phyloP scores from a whole-genome alignment of 768 basidiomycete genomes.

The Hemileccinum impolitum region DNA sequence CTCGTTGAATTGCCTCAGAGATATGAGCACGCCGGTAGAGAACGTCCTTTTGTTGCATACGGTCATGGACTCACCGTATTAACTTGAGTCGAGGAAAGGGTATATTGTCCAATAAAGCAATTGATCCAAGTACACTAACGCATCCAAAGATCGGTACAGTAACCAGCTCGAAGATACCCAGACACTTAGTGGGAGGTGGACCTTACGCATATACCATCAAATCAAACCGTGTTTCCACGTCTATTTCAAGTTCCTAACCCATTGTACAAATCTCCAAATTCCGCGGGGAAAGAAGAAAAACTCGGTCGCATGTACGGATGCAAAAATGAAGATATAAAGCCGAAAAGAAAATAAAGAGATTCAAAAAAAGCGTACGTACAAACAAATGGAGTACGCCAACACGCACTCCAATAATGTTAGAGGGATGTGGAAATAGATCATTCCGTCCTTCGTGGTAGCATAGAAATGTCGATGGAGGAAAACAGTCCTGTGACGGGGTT shows the following conservation, averaged over 20 bases:
- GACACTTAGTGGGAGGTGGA: too few species aligned
- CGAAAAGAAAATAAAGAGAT: not conserved
- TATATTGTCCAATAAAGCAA: too few species aligned
- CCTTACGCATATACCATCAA: not conserved
- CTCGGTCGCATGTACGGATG: too few species aligned
- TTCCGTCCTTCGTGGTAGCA: slow-evolving; percentile 16
- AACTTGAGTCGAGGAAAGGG: too few species aligned
- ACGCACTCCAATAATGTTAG: slow-evolving; percentile 27
- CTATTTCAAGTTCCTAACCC: slow-evolving; percentile 8
- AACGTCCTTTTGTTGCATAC: too few species aligned
- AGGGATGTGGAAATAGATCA: slow-evolving; percentile 14
- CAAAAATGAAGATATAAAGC: not conserved
- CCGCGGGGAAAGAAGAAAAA: not conserved
- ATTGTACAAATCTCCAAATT: slow-evolving; percentile 11
- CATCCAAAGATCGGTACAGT: too few species aligned
- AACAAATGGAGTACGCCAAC: slow-evolving; percentile 11
- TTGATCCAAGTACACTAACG: too few species aligned
- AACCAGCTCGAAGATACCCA: too few species aligned
- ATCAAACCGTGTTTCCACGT: slow-evolving; percentile 4
- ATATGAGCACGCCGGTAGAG: too few species aligned
- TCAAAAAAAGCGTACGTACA: slow-evolving; percentile 15
- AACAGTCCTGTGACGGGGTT: slow-evolving; percentile 19
- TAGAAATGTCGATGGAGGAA: slow-evolving; percentile 13
- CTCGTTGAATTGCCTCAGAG: too few species aligned
- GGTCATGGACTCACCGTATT: too few species aligned